Conservation (phyloP, 2,329 filamentous ascomycete species). For the Fusarium nematophilum region DNA sequence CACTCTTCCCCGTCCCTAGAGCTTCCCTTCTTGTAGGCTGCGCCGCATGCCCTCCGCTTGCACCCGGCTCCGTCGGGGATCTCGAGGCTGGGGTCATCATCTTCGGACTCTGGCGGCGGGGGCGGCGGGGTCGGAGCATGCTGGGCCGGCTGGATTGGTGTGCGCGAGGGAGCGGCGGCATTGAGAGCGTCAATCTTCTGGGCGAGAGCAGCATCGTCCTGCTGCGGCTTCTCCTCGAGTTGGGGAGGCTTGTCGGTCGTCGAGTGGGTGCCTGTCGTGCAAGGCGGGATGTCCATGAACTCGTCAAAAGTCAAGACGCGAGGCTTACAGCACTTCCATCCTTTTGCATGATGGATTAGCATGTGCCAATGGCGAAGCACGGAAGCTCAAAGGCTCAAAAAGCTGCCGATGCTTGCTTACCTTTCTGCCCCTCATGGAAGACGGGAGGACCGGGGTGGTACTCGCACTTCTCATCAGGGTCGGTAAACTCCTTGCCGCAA, state of each 20-base stretch:
- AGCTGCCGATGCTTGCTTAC: constrained; percentile 60
- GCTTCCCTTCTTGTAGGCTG: constrained; percentile 70
- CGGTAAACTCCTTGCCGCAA: constrained; percentile 88
- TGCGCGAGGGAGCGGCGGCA: constrained; percentile 56
- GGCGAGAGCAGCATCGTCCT: constrained; percentile 55
- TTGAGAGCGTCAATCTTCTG: constrained; percentile 66
- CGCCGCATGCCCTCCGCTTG: constrained; percentile 79
- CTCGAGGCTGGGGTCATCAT: constrained; percentile 81
- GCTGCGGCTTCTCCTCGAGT: constrained; percentile 67
- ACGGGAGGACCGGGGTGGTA: constrained; percentile 95
- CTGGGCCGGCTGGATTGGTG: constrained; percentile 56
- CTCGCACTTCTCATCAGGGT: constrained; percentile 83
- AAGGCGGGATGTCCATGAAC: constrained; percentile 92
- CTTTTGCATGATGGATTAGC: constrained; percentile 58
- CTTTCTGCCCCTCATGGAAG: constrained; percentile 99
- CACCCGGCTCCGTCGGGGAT: constrained; percentile 82
- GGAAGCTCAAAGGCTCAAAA: neutral
- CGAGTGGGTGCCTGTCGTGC: constrained; percentile 92
- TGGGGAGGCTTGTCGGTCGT: constrained; percentile 78
- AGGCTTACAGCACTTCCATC: constrained; percentile 99
- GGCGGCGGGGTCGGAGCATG: constrained; percentile 65
- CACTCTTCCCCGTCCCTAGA: constrained; percentile 79
- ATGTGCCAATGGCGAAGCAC: neutral
- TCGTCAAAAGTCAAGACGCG: constrained; percentile 98
- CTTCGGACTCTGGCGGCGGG: constrained; percentile 81